Conservation (phyloP, 352 stramenopile genomes). For the Phytophthora boehmeriae region DNA sequence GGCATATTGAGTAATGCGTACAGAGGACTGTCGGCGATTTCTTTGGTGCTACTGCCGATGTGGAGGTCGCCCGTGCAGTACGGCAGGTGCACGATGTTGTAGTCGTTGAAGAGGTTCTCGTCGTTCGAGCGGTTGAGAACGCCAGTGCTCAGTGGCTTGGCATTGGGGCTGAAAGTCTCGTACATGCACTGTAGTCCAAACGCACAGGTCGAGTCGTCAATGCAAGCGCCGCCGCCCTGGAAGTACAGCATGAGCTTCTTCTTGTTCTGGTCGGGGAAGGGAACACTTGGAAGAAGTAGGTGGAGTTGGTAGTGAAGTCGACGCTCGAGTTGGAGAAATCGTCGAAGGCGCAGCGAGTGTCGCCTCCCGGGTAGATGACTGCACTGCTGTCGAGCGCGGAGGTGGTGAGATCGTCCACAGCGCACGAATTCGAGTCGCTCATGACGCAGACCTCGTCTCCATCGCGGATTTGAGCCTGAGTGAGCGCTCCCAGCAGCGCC, state of each 20-base stretch:
- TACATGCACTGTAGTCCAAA: conserved; percentile 69
- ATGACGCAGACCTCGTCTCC: conserved; percentile 66
- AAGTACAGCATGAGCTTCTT: conserved; percentile 79
- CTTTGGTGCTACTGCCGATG: conserved; percentile 45
- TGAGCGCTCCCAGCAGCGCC: conserved; percentile 26
- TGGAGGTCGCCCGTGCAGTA: conserved; percentile 83
- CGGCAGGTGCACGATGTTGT: conserved; percentile 75
- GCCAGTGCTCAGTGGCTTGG: conserved; percentile 46
- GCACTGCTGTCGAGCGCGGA: conserved; percentile 52
- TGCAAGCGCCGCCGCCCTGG: conserved; percentile 69
- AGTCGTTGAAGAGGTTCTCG: conserved; percentile 79
- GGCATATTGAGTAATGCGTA: conserved; percentile 46
- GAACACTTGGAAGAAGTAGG: conserved; percentile 84
- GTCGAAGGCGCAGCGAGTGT: conserved; percentile 64
- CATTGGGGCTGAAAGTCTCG: conserved; percentile 63
- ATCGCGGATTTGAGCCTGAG: conserved; percentile 37
- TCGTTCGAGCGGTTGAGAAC: conserved; percentile 68
- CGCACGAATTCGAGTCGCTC: conserved; percentile 50
- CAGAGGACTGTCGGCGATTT: conserved; percentile 34
- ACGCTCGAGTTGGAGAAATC: conserved; percentile 48
- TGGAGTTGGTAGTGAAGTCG: conserved; percentile 52
- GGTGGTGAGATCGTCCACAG: conserved; percentile 51
- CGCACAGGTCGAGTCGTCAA: conserved; percentile 68
- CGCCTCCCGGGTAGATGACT: conserved; percentile 61
- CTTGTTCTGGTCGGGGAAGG: conserved; percentile 52